Base-by-base conservation (phyloP, 169 alveolate genomes). In the Pseudocohnilembus persalinus region DNA sequence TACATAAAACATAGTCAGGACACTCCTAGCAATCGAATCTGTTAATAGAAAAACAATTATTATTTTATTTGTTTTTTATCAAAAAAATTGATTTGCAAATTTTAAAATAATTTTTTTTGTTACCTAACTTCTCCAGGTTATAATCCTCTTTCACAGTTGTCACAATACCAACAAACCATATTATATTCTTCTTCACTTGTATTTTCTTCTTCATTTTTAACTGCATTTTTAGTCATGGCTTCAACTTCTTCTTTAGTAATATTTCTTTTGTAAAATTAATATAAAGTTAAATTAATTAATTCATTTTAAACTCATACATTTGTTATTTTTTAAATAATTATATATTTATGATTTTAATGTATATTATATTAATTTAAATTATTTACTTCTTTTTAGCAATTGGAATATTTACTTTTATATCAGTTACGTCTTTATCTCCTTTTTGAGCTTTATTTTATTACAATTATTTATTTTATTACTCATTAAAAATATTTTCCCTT, bases 121-220 rank as follows among this genome's bases (percentile, higher is more conserved):
- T 49, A 49, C 68, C 68, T 81, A 31, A 63, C 73, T 75, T 74
- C 32, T 29, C 85, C 85, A 26, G 90, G 87, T 29, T 84, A 26
- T 25, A 85, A 68, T 0, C 84, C 78, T 65, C 80, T 49, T 72
- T 85, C 80, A 29, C 90, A 85, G 33, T 72, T 28, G 74, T 85
- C 90, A 64, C 90, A 85, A 74, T 73, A 85, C 90, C 90, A 85
- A 84, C 90, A 85, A 31, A 85, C 64, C 31, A 68, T 76, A 29
- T 78, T 73, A n/a, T 80, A 80, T 76, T 85, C 86, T 35, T 78
- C 78, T 63, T 49, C 68, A 11, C 20, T 20, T 11, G 4, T 20
- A 49, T 49, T 20, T 49, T 49, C 68, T 49, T 49, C 68, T 49
- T 20, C 68, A 20, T 49, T 49, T 49, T 49, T 11, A 11, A 11